Evolutionary conservation across 2,329 filamentous ascomycete genomes (phyloP).

Genomic region (Trichoderma hamatum): DNA sequence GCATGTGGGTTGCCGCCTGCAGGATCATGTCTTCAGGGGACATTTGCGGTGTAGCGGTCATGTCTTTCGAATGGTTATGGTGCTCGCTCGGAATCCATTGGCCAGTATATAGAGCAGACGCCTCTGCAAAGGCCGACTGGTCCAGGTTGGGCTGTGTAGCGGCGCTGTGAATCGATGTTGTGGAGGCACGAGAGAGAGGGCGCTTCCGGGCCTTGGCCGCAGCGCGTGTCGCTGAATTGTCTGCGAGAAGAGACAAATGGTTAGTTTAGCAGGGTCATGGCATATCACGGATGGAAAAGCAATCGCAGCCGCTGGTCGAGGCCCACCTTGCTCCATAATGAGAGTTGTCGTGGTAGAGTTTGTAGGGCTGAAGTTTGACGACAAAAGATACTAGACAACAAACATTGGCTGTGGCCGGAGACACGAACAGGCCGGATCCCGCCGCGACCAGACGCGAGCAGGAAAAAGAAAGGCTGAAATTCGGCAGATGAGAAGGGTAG

Average conservation of each 20-base stretch:
- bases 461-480: slow-evolving; percentile 24
- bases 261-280: neutral
- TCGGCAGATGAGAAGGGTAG: slow-evolving; percentile 20
- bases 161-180: slow-evolving; percentile 59
- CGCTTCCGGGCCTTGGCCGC: slow-evolving; percentile 51
- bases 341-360: slow-evolving; percentile 38
- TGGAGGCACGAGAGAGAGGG: slow-evolving; percentile 58
- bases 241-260: slow-evolving; percentile 19
- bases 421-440: slow-evolving; percentile 33
- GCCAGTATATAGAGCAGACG: slow-evolving; percentile 49
- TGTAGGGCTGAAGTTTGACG: slow-evolving; percentile 35
- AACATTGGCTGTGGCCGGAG: slow-evolving; percentile 44
- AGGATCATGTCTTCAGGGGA: slow-evolving; percentile 63
- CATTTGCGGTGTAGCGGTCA: slow-evolving; percentile 51
- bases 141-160: slow-evolving; percentile 56
- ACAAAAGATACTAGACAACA: slow-evolving; percentile 40
- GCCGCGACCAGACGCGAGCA: slow-evolving; percentile 30
- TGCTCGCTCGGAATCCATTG: slow-evolving; percentile 56
- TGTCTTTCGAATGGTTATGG: slow-evolving; percentile 49
- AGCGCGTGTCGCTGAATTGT: slow-evolving; percentile 39
- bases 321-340: slow-evolving; percentile 45
- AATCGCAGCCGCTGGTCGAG: slow-evolving; percentile 13
- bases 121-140: slow-evolving; percentile 48
- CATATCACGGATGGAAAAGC: neutral
- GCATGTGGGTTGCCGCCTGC: slow-evolving; percentile 59